These are phyloP conservation scores for Trichoderma sp. DNA, from an alignment of 2,329 filamentous ascomycete species.

Conservation along the genomic window DNA sequence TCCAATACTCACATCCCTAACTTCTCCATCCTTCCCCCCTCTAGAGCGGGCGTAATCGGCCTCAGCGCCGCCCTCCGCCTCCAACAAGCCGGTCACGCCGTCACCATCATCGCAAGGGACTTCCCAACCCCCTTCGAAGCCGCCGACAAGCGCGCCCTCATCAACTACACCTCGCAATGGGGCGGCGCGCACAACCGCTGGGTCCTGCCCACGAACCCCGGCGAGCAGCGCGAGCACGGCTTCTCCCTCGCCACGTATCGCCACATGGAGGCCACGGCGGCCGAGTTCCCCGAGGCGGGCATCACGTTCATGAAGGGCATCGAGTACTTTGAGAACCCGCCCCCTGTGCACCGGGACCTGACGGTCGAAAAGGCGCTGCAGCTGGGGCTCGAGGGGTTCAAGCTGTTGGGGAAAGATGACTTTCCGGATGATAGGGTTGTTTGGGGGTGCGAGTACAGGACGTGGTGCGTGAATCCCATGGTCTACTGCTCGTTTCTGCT, in stretches of 20 bases:
- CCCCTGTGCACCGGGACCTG: conserved; percentile 41
- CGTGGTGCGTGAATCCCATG: conserved; percentile 57
- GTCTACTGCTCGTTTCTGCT: conserved; percentile 53
- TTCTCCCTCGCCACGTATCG: conserved; percentile 48
- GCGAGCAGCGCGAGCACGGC: conserved; percentile 46
- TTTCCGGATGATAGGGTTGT: conserved; percentile 43
- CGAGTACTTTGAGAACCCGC: conserved; percentile 52
- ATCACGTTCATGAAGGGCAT: conserved; percentile 52
- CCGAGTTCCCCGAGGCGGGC: conserved; percentile 44
- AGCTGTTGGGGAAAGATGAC: conserved; percentile 40
- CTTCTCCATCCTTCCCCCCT: background rate
- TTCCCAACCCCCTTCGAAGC: conserved; percentile 53
- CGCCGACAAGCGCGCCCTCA: conserved; percentile 43
- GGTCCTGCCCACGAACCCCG: conserved; percentile 40
- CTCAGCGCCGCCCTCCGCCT: conserved; percentile 50
- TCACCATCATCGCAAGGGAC: conserved; percentile 51
- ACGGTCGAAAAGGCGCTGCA: conserved; percentile 34
- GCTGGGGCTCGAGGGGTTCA: conserved; percentile 42
- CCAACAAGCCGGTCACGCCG: conserved; percentile 43
- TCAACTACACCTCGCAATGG: conserved; percentile 57
- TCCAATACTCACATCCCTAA: background rate
- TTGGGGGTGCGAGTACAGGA: conserved; percentile 50
- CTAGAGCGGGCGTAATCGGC: conserved; percentile 53
- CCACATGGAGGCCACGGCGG: conserved; percentile 44
- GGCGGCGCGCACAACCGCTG: conserved; percentile 55